Evolutionary conservation across 1,139 yeast genomes (phyloP).

Genomic region (Debaryomyces fabryi): DNA sequence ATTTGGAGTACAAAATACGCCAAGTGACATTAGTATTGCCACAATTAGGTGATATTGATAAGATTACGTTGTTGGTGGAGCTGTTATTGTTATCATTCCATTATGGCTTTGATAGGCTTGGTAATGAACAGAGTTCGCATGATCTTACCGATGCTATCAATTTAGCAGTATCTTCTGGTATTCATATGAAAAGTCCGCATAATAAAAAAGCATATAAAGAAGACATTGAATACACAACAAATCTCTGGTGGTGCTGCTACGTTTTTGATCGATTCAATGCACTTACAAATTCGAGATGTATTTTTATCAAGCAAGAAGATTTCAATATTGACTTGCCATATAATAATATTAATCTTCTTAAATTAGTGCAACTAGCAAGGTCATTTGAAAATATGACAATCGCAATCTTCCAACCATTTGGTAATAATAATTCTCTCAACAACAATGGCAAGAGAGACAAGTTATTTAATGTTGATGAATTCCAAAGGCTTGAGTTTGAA

Average conservation of each 20-base stretch:
- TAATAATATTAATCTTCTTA: constrained; percentile 25
- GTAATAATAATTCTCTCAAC: constrained; percentile 13
- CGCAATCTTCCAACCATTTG: constrained; percentile 30
- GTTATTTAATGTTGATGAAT: constrained; percentile 29
- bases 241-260: constrained; percentile 42
- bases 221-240: constrained; percentile 26
- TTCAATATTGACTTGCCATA: constrained; percentile 38
- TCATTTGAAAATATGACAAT: constrained; percentile 29
- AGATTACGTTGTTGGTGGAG: constrained; percentile 31
- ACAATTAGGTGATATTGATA: constrained; percentile 42
- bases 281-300: constrained; percentile 26
- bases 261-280: constrained; percentile 40
- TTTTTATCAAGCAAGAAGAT: constrained; percentile 32
- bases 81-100: constrained; percentile 34
- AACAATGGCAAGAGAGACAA: constrained; percentile 19
- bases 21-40: constrained; percentile 31
- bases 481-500: constrained; percentile 29
- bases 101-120: constrained; percentile 33
- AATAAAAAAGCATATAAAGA: constrained; percentile 16
- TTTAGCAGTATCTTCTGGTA: constrained; percentile 32
- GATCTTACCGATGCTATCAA: constrained; percentile 37
- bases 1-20: constrained; percentile 36
- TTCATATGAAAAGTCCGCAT: constrained; percentile 32
- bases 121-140: constrained; percentile 41
- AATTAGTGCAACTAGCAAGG: constrained; percentile 30